Evolutionary conservation across 148 eudicot genomes (phyloP).

Genomic region (Cornus kousa): DNA sequence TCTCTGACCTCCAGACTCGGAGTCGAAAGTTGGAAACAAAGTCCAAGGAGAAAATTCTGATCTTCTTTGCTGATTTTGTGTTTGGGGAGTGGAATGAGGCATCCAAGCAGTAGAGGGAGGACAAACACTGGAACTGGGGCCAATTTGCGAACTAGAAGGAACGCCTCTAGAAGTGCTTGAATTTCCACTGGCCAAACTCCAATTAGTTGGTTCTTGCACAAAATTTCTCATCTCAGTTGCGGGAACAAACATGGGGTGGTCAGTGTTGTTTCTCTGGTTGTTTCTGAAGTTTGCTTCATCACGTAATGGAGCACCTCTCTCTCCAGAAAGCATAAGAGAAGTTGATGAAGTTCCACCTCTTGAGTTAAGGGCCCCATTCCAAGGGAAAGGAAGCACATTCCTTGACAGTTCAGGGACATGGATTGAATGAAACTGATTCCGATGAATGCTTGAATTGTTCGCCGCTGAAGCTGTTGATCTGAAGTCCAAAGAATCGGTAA

Average conservation of each 20-base stretch:
- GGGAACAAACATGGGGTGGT: constrained; percentile 54
- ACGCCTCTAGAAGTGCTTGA: constrained; percentile 32
- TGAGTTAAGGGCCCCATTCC: constrained; percentile 45
- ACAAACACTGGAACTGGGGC: constrained; percentile 38
- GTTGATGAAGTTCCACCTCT: constrained; percentile 48
- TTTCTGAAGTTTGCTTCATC: constrained; percentile 50
- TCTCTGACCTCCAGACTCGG: constrained; percentile 56
- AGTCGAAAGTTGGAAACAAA: constrained; percentile 45
- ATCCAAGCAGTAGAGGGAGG: constrained; percentile 42
- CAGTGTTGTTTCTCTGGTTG: constrained; percentile 42
- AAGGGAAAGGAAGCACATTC: constrained; percentile 44
- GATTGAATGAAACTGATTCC: constrained; percentile 32
- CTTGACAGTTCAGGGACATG: constrained; percentile 42
- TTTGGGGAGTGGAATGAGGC: constrained; percentile 49
- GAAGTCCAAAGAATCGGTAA: constrained; percentile 41
- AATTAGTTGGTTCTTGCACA: constrained; percentile 48
- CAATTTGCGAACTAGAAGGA: constrained; percentile 50
- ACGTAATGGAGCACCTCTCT: constrained; percentile 38
- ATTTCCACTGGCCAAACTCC: constrained; percentile 50
- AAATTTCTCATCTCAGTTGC: constrained; percentile 49
- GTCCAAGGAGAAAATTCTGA: constrained; percentile 68
- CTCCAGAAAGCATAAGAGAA: constrained; percentile 29
- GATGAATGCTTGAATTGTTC: constrained; percentile 28
- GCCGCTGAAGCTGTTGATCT: constrained; percentile 33
- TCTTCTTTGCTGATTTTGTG: constrained; percentile 45